phyloP scores from a whole-genome alignment of 805 yeast species.

The Jamesozyma spencerorum region DNA sequence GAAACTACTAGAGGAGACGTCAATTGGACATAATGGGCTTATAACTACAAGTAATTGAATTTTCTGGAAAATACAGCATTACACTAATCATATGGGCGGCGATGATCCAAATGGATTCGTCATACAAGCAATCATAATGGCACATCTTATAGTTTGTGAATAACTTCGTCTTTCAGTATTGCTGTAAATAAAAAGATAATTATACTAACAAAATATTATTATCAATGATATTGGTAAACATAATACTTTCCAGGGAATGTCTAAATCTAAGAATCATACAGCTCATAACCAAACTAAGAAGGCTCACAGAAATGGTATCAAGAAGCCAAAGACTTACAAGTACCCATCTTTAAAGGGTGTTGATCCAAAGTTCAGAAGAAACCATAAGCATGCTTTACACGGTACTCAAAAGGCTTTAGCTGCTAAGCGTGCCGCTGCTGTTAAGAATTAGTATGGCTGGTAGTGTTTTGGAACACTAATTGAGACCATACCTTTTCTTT shows the following conservation, averaged over 20 bases:
- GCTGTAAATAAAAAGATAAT: too few species aligned
- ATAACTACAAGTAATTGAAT: neutral
- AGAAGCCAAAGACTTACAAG: slow-evolving; percentile 97
- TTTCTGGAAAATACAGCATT: too few species aligned
- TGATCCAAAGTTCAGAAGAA: slow-evolving; percentile 98
- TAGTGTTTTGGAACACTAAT: neutral
- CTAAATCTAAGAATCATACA: slow-evolving; percentile 99
- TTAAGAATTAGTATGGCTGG: slow-evolving; percentile 3
- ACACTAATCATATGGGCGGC: too few species aligned
- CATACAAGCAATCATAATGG: too few species aligned
- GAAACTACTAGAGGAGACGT: too few species aligned
- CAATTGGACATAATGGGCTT: neutral
- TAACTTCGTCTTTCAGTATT: too few species aligned
- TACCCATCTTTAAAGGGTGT: slow-evolving; percentile 98
- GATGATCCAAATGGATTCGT: too few species aligned
- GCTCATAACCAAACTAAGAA: slow-evolving; percentile 98
- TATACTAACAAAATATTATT: slow-evolving; percentile 3
- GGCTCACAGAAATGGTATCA: slow-evolving; percentile 99
- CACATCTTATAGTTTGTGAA: too few species aligned
- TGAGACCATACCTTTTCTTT: neutral
- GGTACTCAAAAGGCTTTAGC: slow-evolving; percentile 95
- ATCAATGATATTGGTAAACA: neutral
- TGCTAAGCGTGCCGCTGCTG: slow-evolving; percentile 55
- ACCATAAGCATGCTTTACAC: slow-evolving; percentile 98
- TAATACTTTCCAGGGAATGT: slow-evolving; percentile 65